Base-by-base conservation (phyloP, 139 green algal species). In the Helicosporidium sp. region DNA sequence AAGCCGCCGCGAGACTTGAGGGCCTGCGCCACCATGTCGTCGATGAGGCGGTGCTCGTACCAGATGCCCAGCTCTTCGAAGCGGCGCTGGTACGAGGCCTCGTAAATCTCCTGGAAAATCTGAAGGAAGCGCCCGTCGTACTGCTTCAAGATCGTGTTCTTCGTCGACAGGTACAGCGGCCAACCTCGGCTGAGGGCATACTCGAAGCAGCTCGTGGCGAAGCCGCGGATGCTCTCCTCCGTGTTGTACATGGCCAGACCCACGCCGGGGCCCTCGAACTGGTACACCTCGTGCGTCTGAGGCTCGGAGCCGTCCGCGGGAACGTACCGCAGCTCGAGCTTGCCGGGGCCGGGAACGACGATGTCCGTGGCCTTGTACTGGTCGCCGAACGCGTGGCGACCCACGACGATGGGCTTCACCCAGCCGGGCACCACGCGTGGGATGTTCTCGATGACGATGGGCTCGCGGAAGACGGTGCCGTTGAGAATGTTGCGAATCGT, bases 121-220 rank as follows among this genome's bases (percentile, higher is more conserved):
- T 84, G 71, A 33, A 79, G 42, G 49, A 77, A 69, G 16, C 33
- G 37, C 17, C 85, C 85, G 31, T 95, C 85, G 55, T 95, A 95
- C 24, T 74, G 65, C 74, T 96, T 96, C 45, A 96, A 67, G 58
- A 96, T 95, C 29, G 86, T 96, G 77, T 96, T 96, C 75, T 96
- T 96, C 10, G 86, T 96, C 41, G 68, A 85, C 51, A 95, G 54
- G 61, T 95, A 95, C 16, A 95, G 76, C 8, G 83, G 83, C 75
- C 61, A 66, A 55, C 48, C 4, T 13, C 7, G 45, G 31, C 7
- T 13, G 35, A 92, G 68, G 29, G 85, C 83, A 46, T 85, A 87
- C 68, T 91, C 69, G 62, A 95, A 89, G 63, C 77, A 94, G n/a
- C 64, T 61, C 47, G 75, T 46, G 10, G 84, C 86, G 70, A 96